phyloP scores from a whole-genome alignment of 106 monocot species.

The Allium cepa region DNA sequence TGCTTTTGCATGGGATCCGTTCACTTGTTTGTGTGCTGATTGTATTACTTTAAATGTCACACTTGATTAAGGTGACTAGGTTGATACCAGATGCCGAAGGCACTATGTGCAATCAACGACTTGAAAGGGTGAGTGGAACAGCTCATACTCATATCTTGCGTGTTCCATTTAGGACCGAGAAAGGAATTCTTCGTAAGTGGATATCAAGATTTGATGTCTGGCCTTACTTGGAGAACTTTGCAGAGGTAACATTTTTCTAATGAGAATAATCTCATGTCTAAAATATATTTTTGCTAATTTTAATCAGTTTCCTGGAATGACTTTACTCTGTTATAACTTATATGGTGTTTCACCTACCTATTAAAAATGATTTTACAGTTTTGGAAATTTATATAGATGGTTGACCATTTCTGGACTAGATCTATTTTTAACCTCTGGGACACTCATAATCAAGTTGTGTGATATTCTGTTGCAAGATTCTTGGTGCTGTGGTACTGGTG shows the following conservation, averaged over 20 bases:
- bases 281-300: no score
- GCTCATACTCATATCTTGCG: conserved; percentile 68
- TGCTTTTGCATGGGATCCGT: not conserved
- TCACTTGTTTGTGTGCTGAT: not conserved
- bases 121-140: conserved; percentile 81
- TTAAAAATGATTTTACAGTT: no score
- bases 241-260: conserved; percentile 50
- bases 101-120: conserved; percentile 90
- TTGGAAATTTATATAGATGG: no score
- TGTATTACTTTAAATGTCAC: not conserved
- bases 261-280: no score
- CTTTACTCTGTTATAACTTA: not conserved
- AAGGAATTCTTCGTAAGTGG: conserved; percentile 85
- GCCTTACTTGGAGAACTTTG: conserved; percentile 86
- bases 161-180: conserved; percentile 78
- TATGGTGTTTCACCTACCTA: no score
- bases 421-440: no score
- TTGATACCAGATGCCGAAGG: conserved; percentile 92
- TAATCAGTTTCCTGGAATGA: no score
- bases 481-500: no score
- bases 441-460: no score
- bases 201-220: conserved; percentile 98
- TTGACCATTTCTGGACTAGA: no score
- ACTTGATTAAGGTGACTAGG: conserved; percentile 64
- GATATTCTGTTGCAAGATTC: no score